Evolutionary conservation across 148 eudicot species (phyloP), one percentile per base, ranked within the genome.

Genomic region (Agrostemma githago): DNA sequence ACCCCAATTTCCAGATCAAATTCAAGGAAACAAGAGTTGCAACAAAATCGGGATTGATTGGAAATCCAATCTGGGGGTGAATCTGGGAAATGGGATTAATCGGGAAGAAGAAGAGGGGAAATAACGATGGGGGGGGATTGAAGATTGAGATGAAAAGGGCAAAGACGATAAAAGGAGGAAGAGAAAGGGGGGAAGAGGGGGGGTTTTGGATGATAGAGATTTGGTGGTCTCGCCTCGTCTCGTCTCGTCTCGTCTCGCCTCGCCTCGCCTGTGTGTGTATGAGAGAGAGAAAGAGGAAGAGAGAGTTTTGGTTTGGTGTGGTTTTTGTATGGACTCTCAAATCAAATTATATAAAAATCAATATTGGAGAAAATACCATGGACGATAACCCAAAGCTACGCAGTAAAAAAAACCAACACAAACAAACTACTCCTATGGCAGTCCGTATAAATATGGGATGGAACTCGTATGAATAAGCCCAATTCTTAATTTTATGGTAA

Each of bases 191-290:
- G 59, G 14, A 63, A 43, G 44, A 8, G 54, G 66, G 82, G 90
- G 82, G 90, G 88, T 89, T 89, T 86, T 83, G 82, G 81, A 74
- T 76, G 87, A 83, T 83, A 83, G 83, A 89, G 85, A 88, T 88
- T 78, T 84, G 91, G 83, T 66, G 72, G 65, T 66, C 34, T 26
- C 34, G 34, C 1, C 34, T 26, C 34, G 34, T 26, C 34, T 26
- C 34, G 34, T 26, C 34, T 26, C n/a, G 65, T 66, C 34, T 26
- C 34, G 34, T 26, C 34, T 26, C 34, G 34, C 1, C 34, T 26
- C 34, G 34, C 1, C 34, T 26, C 34, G 34, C 34, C 34, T 26
- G 34, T 26, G 34, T 26, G 51, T 57, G 46, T 71, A 51, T 2
- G 16, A 21, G 62, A 51, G 56, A 51, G 56, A 51, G 56, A 1